Conservation (phyloP, 2,329 filamentous ascomycete genomes). For the Monilinia aucupariae region DNA sequence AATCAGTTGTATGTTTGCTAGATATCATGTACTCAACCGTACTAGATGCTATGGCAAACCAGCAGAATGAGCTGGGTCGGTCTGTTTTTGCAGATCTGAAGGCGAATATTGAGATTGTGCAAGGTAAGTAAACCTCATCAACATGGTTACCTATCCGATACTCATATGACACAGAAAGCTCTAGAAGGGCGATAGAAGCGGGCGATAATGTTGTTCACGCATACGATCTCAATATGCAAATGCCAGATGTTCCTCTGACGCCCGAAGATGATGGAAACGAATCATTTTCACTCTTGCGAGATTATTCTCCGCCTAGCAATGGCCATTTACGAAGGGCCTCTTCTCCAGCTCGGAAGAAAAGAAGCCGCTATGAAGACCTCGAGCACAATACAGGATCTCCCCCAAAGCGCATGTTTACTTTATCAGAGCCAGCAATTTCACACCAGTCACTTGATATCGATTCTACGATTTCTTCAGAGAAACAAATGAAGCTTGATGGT, state of each 20-base stretch:
- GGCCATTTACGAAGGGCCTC: not conserved
- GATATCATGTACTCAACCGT: slow-evolving; percentile 72
- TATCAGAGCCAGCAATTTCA: slow-evolving; percentile 25
- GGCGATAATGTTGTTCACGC: slow-evolving; percentile 72
- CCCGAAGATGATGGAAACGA: slow-evolving; percentile 22
- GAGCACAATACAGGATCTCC: slow-evolving; percentile 27
- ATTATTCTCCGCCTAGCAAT: not conserved
- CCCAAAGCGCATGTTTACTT: slow-evolving; percentile 28
- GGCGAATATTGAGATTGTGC: slow-evolving; percentile 65
- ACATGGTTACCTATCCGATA: not conserved
- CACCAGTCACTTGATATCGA: not conserved
- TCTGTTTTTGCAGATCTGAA: slow-evolving; percentile 57
- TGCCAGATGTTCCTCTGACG: slow-evolving; percentile 55
- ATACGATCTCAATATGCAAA: slow-evolving; percentile 69
- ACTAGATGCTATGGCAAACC: slow-evolving; percentile 55
- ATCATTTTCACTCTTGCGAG: not conserved
- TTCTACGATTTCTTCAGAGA: not conserved
- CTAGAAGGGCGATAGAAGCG: slow-evolving; percentile 64
- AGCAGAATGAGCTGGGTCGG: slow-evolving; percentile 45
- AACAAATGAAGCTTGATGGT: not conserved
- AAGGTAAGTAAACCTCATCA: slow-evolving; percentile 43
- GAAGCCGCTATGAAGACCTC: slow-evolving; percentile 23
- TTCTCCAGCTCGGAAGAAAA: slow-evolving; percentile 19
- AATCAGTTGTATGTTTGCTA: slow-evolving; percentile 69
- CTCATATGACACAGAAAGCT: slow-evolving; percentile 50